Evolutionary conservation across 1,139 yeast species (phyloP).

Genomic region (Diutina rugosa): DNA sequence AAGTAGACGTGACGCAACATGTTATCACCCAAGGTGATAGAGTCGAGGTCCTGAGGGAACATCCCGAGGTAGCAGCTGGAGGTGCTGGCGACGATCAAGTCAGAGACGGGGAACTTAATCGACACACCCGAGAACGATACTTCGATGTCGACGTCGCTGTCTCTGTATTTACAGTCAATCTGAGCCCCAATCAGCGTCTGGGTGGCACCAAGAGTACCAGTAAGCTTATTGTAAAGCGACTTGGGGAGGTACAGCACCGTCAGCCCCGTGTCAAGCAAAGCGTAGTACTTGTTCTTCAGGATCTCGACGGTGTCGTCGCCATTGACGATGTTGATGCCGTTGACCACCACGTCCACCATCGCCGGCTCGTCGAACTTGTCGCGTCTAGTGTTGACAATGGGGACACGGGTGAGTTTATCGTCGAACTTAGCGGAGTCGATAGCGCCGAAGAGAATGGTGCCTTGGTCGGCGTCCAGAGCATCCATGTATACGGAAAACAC

Average conservation of each 20-base stretch:
- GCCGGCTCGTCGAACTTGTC: neutral
- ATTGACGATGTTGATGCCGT: neutral
- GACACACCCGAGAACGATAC: neutral
- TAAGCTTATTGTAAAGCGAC: constrained; percentile 16
- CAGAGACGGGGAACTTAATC: neutral
- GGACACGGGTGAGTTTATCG: constrained; percentile 15
- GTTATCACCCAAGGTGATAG: neutral
- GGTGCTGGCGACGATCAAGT: neutral
- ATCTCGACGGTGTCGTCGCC: neutral
- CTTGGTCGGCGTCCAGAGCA: neutral
- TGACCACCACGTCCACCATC: neutral
- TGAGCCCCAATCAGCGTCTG: neutral
- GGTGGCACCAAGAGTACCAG: constrained; percentile 5
- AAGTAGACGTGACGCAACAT: neutral
- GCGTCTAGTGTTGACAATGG: neutral
- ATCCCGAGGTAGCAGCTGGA: neutral
- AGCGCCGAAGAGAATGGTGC: constrained; percentile 2
- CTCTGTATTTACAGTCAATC: neutral
- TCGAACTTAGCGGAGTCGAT: constrained; percentile 4
- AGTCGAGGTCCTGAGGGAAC: neutral
- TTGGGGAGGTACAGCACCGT: constrained; percentile 43
- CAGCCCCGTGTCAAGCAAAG: constrained; percentile 58
- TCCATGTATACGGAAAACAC: constrained; percentile 10
- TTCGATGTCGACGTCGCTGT: neutral
- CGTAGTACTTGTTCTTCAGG: constrained; percentile 13